These are phyloP conservation scores for Nicotiana noctiflora DNA, from an alignment of 257 asterid species.

Conservation along the genomic window DNA sequence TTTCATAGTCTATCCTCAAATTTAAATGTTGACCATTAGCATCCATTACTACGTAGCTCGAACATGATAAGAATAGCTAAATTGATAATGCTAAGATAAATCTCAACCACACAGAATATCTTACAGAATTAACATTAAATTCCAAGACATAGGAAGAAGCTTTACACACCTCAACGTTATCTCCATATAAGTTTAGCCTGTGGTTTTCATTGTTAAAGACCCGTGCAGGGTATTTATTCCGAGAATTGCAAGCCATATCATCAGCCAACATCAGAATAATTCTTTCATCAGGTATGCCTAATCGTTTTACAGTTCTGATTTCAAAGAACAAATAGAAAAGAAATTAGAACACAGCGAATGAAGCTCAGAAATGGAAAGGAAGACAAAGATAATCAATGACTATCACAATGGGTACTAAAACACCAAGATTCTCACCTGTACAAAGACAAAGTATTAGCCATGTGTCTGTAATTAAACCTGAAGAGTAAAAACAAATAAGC, in stretches of 20 bases:
- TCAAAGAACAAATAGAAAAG: conserved; percentile 6
- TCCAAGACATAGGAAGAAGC: neutral
- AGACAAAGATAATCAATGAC: neutral
- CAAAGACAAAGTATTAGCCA: conserved; percentile 93
- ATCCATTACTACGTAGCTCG: neutral
- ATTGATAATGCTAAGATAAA: neutral
- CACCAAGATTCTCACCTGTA: conserved; percentile 52
- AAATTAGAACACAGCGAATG: neutral
- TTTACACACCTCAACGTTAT: conserved; percentile 79
- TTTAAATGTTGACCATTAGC: neutral
- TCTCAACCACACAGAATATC: neutral
- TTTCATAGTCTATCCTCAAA: neutral
- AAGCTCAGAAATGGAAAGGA: neutral
- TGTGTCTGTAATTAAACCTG: conserved; percentile 97
- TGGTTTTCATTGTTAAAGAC: conserved; percentile 97
- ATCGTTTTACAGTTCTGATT: conserved; percentile 84
- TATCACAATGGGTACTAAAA: neutral
- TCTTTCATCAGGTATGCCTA: conserved; percentile 99
- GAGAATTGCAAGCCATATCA: conserved; percentile 98
- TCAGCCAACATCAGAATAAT: conserved; percentile 96
- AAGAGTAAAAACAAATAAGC: neutral
- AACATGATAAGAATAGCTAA: neutral
- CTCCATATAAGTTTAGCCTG: conserved; percentile 86
- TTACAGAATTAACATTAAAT: neutral
- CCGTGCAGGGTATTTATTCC: conserved; percentile 95